Evolutionary conservation across 2,329 filamentous ascomycete genomes (phyloP).

Genomic region (Aspergillus novofumigatus): DNA sequence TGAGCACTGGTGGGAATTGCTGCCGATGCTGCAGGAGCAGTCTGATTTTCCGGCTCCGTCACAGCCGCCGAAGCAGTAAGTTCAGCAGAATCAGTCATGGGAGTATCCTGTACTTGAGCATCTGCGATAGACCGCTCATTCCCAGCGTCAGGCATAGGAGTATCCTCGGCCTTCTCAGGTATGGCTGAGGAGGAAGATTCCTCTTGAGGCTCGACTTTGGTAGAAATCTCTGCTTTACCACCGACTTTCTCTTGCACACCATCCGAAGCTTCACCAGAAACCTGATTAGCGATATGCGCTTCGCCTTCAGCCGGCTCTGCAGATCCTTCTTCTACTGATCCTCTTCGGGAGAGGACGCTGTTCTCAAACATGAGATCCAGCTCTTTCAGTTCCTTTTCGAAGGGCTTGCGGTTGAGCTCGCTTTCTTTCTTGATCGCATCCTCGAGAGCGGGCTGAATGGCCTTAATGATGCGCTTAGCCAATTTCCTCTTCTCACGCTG

Average conservation of each 20-base stretch:
- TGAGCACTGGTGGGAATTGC: conserved; percentile 35
- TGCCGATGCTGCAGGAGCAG: conserved; percentile 20
- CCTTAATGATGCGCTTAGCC: conserved; percentile 85
- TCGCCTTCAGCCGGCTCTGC: conserved; percentile 39
- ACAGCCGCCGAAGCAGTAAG: conserved; percentile 6
- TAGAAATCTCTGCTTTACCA: conserved; percentile 17
- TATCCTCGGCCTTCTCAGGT: conserved; percentile 8
- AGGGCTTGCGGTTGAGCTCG: conserved; percentile 68
- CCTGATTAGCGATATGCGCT: conserved; percentile 39
- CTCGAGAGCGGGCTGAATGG: conserved; percentile 73
- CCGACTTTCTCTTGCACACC: conserved; percentile 24
- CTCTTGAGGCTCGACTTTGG: conserved; percentile 24
- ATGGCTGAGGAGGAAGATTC: conserved; percentile 10
- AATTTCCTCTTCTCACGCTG: conserved; percentile 76
- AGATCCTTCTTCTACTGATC: conserved; percentile 29
- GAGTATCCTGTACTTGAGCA: conserved; percentile 4
- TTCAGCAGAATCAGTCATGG: conserved; percentile 2
- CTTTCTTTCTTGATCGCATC: conserved; percentile 73
- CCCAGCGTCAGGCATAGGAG: conserved; percentile 12
- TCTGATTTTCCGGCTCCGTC: conserved; percentile 12
- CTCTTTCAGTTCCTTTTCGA: conserved; percentile 67
- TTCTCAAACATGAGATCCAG: conserved; percentile 69
- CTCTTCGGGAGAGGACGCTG: conserved; percentile 54
- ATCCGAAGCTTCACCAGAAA: conserved; percentile 34
- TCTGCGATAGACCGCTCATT: conserved; percentile 5